phyloP scores from a whole-genome alignment of 1,139 yeast genomes.

The Ogataea hybrid region DNA sequence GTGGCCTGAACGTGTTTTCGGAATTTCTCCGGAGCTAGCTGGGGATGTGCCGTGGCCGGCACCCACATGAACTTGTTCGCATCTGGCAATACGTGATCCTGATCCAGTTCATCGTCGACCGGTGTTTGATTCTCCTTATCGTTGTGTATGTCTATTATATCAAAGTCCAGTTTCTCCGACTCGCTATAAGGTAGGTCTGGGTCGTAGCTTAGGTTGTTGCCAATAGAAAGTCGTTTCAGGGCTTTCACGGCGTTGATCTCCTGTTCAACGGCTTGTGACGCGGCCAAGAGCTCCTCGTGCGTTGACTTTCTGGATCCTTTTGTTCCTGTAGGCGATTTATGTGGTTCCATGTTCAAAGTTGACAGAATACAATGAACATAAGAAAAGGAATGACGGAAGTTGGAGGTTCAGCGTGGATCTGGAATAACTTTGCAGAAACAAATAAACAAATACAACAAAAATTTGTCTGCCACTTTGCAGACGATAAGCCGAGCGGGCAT shows the following conservation, averaged over 20 bases:
- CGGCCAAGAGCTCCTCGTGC: slow-evolving; percentile 33
- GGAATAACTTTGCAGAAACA: slow-evolving; percentile 8
- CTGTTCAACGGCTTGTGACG: slow-evolving; percentile 42
- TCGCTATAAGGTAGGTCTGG: slow-evolving; percentile 55
- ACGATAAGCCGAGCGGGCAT: slow-evolving; percentile 4
- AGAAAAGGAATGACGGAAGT: slow-evolving; percentile 9
- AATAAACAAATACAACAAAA: slow-evolving; percentile 7
- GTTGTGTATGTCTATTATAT: slow-evolving; percentile 18
- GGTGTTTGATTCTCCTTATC: slow-evolving; percentile 6
- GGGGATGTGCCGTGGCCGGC: slow-evolving; percentile 93
- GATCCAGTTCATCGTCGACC: slow-evolving; percentile 21
- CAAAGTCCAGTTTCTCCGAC: slow-evolving; percentile 22
- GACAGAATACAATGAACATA: slow-evolving; percentile 8
- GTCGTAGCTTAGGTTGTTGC: slow-evolving; percentile 51
- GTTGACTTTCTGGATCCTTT: slow-evolving; percentile 27
- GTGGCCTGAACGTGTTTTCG: slow-evolving; percentile 77
- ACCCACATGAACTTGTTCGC: slow-evolving; percentile 72
- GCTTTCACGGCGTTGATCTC: slow-evolving; percentile 61
- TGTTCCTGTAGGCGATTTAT: slow-evolving; percentile 3
- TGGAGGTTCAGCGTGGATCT: slow-evolving; percentile 9
- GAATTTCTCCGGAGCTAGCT: slow-evolving; percentile 89
- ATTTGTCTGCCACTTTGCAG: slow-evolving; percentile 7
- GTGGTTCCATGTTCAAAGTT: slow-evolving; percentile 4
- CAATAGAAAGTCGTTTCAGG: slow-evolving; percentile 53
- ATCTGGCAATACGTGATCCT: slow-evolving; percentile 30